phyloP scores from a whole-genome alignment of 2,329 filamentous ascomycete genomes.

The Penicillium rolfsii region DNA sequence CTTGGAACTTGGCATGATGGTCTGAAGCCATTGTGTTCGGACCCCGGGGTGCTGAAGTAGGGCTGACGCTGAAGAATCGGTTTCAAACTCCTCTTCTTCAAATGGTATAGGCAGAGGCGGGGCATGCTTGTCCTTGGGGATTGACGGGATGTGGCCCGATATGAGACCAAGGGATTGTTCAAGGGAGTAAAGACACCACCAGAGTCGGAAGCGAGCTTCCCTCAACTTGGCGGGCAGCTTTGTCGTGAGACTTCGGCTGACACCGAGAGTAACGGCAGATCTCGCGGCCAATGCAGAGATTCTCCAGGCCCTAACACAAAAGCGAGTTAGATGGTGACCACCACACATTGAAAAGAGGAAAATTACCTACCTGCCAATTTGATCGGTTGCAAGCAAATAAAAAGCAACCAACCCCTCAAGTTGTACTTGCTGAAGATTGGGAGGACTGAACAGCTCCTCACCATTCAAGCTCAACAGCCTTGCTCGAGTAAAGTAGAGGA shows the following conservation, averaged over 20 bases:
- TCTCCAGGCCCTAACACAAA: neutral
- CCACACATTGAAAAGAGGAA: neutral
- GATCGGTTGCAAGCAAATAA: conserved; percentile 3
- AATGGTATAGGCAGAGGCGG: conserved; percentile 3
- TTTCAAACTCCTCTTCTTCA: conserved; percentile 4
- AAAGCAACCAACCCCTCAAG: conserved; percentile 4
- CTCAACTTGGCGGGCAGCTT: conserved; percentile 1
- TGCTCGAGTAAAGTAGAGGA: conserved; percentile 4
- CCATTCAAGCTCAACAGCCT: conserved; percentile 1
- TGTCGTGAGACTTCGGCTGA: neutral
- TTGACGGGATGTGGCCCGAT: neutral
- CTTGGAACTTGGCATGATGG: conserved; percentile 2
- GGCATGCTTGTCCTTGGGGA: conserved; percentile 1
- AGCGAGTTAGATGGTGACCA: neutral
- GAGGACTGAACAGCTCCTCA: neutral
- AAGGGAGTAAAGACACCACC: conserved; percentile 5
- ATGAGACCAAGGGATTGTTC: conserved; percentile 4
- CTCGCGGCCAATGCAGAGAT: conserved; percentile 3
- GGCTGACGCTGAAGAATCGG: conserved; percentile 1
- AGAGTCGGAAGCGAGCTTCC: conserved; percentile 5
- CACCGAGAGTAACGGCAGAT: neutral
- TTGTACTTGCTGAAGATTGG: conserved; percentile 6
- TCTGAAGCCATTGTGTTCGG: conserved; percentile 3
- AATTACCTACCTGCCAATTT: conserved; percentile 4
- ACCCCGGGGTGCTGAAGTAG: conserved; percentile 3